Percentiles rank a stretch among this genome's conserved stretches.
phyloP scores from a whole-genome alignment of 768 basidiomycete genomes.

The Baorangia bicolor region DNA sequence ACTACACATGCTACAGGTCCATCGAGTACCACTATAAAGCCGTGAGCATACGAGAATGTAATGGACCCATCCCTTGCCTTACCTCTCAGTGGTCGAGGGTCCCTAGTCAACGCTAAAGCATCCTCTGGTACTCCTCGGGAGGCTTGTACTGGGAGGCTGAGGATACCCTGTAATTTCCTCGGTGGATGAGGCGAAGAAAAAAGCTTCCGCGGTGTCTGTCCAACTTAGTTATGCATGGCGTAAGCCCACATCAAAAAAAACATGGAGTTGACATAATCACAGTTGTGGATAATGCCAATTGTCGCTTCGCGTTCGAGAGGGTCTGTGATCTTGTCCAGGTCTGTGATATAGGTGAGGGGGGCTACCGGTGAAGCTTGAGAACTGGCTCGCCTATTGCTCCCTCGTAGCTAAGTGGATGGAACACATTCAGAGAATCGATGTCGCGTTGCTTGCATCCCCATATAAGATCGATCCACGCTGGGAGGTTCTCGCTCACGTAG shows the following conservation, averaged over 20 bases:
- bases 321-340: constrained; percentile 83
- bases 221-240: constrained; percentile 55
- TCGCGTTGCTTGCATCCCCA: constrained; percentile 90
- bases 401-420: constrained; percentile 92
- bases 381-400: constrained; percentile 68
- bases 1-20: constrained; percentile 42
- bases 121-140: constrained; percentile 85
- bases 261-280: constrained; percentile 39
- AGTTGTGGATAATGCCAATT: constrained; percentile 94
- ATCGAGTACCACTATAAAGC: constrained; percentile 40
- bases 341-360: constrained; percentile 35
- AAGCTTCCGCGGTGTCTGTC: constrained; percentile 88
- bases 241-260: background rate
- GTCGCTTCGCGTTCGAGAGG: constrained; percentile 89
- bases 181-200: constrained; percentile 76
- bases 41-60: background rate
- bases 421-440: constrained; percentile 72
- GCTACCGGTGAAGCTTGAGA: background rate
- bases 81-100: constrained; percentile 58
- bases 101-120: constrained; percentile 63
- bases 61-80: background rate
- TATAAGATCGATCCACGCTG: constrained; percentile 91
- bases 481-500: constrained; percentile 79
- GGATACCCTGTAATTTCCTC: constrained; percentile 68
- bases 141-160: constrained; percentile 67